Base-by-base conservation (phyloP, 768 basidiomycete species). In the Hygrophorus pudorinus region DNA sequence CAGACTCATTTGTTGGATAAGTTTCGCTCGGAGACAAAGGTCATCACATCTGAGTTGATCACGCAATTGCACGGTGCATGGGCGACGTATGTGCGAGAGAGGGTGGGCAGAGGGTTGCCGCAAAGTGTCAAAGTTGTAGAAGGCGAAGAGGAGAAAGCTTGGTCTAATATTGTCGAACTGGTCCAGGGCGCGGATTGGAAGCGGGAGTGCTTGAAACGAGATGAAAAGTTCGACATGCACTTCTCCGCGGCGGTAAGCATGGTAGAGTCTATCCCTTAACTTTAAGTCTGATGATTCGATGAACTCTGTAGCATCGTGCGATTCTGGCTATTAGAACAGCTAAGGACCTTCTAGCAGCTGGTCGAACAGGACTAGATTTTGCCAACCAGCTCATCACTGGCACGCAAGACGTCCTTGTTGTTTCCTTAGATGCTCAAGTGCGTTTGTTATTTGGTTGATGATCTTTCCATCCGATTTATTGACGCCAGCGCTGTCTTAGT, bases 181-280 rank as follows among this genome's bases (percentile, higher is more conserved):
- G 64, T 69, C 37, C 61, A 64, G 33, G 76, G 85, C 57, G 62
- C 65, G 30, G 59, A 66, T 30, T 90, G 83, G 82, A 82, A 79
- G 54, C 68, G 72, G 41, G 81, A 80, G 48, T 79, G 81, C 53
- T 59, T 85, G 57, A 78, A 71, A 57, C 73, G 79, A 55, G 85
- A 96, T 50, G 92, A 94, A 65, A 97, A 94, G 64, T 93, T 93
- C 56, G 79, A 82, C 42, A 85, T 97, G 88, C 69, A 93, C 64
- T 75, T 90, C 54, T 65, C 76, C 31, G 75, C 84, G 47, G 78
- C 94, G 52, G 87, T 90, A 59, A 57, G 79, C 17, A 45, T 27
- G 5, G 17, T 10, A 35, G 3, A n/a, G 12, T 37, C 12, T 13
- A 39, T 27, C 4, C 21, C 40, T 36, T 49, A 51, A 47, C 24